These are phyloP conservation scores for Sugiyamaella neomexicana DNA, from an alignment of 1,139 yeast genomes.

Conservation along the genomic window DNA sequence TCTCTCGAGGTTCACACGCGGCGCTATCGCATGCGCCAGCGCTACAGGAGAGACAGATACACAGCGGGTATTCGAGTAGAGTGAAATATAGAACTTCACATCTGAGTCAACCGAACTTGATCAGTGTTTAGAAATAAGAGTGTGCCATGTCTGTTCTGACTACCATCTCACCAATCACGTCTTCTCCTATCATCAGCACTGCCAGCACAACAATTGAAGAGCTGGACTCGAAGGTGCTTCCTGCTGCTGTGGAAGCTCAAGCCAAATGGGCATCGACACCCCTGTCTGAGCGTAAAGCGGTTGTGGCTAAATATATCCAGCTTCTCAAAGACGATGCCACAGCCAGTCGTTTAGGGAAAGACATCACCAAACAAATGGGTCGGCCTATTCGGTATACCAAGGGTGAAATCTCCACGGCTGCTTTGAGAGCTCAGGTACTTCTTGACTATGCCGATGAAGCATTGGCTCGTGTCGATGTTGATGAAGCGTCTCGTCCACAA, in stretches of 20 bases:
- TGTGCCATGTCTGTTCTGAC: conserved; percentile 26
- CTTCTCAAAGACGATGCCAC: conserved; percentile 33
- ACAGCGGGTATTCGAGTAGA: too few relatives aligned
- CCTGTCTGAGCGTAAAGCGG: conserved; percentile 36
- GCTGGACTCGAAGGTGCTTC: conserved; percentile 30
- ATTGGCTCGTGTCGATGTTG: conserved; percentile 36
- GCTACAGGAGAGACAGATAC: too few relatives aligned
- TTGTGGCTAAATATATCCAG: conserved; percentile 36
- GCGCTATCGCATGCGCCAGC: too few relatives aligned
- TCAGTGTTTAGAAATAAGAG: neutral
- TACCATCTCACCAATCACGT: conserved; percentile 39
- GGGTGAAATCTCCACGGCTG: conserved; percentile 41
- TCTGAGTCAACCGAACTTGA: too few relatives aligned
- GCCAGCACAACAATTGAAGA: conserved; percentile 34
- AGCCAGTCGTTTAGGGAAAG: conserved; percentile 33
- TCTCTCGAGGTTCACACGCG: too few relatives aligned
- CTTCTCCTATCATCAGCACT: conserved; percentile 35
- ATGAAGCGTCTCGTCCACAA: conserved; percentile 32
- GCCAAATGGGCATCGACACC: conserved; percentile 34
- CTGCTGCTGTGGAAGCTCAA: conserved; percentile 36
- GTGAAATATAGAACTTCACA: too few relatives aligned
- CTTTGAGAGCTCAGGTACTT: conserved; percentile 36
- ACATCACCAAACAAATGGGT: conserved; percentile 43
- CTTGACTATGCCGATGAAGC: conserved; percentile 40
- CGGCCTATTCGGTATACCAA: conserved; percentile 41